Conservation (phyloP, 2,329 filamentous ascomycete species). For the Biscogniauxia mediterranea region DNA sequence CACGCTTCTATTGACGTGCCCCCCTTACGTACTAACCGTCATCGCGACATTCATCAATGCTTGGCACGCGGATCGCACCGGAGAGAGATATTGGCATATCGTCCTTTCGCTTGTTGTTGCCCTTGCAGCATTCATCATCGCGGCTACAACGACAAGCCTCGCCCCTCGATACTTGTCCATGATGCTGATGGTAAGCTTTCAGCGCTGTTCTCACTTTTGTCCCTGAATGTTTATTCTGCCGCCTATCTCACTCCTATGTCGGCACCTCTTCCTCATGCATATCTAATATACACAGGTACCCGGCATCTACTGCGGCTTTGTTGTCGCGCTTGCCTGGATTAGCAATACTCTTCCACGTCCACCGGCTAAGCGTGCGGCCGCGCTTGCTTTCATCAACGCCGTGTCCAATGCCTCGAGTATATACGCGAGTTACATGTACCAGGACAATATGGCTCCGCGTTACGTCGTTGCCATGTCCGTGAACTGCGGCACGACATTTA, state of each 20-base stretch:
- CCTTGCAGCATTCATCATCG: conserved; percentile 65
- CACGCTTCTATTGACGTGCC: conserved; percentile 62
- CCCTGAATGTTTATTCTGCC: too few species aligned
- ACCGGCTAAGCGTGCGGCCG: conserved; percentile 68
- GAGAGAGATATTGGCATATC: conserved; percentile 70
- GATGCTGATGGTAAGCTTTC: conserved; percentile 62
- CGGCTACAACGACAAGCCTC: conserved; percentile 57
- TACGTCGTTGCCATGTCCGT: conserved; percentile 63
- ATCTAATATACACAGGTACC: conserved; percentile 39
- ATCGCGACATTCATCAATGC: conserved; percentile 64
- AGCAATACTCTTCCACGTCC: conserved; percentile 72
- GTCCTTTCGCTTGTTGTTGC: conserved; percentile 59
- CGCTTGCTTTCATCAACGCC: conserved; percentile 74
- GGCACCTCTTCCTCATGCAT: neutral
- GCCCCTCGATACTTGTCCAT: conserved; percentile 67
- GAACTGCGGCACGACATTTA: conserved; percentile 62
- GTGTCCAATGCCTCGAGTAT: conserved; percentile 68
- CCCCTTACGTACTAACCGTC: conserved; percentile 62
- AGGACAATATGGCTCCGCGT: conserved; percentile 41
- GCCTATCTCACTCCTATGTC: too few species aligned
- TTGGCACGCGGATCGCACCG: conserved; percentile 68
- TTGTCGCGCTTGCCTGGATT: conserved; percentile 72
- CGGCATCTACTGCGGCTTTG: conserved; percentile 64
- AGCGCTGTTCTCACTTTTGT: neutral
- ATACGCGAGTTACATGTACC: conserved; percentile 57